These are phyloP conservation scores for Salix udensis DNA, from an alignment of 345 rosid genomes.

Conservation along the genomic window DNA sequence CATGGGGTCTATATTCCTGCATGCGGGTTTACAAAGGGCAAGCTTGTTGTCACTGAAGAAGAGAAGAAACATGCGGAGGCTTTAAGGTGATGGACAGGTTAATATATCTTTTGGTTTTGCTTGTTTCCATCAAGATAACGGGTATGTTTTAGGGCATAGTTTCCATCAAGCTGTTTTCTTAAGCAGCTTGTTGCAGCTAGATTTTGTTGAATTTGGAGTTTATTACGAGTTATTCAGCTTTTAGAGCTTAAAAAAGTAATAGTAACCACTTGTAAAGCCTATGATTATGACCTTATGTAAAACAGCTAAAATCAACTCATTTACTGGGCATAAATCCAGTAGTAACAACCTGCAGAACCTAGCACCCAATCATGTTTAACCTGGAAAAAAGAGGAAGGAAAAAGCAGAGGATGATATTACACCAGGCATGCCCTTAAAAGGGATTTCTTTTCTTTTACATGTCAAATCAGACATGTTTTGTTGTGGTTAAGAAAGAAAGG, in stretches of 20 bases:
- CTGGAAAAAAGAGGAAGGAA: background rate
- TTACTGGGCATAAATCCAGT: background rate
- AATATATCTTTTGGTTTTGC: background rate
- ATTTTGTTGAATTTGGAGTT: background rate
- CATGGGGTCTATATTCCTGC: slow-evolving; percentile 56
- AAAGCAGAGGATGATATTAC: background rate
- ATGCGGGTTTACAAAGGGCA: slow-evolving; percentile 85
- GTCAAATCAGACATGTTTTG: background rate
- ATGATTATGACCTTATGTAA: background rate
- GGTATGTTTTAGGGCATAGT: background rate
- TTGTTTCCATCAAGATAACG: background rate
- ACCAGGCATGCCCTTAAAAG: background rate
- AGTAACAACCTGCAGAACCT: background rate
- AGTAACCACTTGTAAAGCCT: background rate
- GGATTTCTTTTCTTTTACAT: background rate
- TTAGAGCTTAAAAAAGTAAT: background rate
- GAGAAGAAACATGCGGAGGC: slow-evolving; percentile 28
- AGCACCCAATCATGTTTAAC: background rate
- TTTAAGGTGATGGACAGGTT: slow-evolving; percentile 8
- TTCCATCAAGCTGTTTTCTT: background rate
- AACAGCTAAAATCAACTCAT: background rate
- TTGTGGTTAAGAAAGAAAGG: background rate
- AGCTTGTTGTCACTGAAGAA: slow-evolving; percentile 52
- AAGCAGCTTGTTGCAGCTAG: background rate
- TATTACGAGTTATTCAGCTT: background rate